Evolutionary conservation across 352 stramenopile species (phyloP).

Genomic region (Thraustochytrium sp.): DNA sequence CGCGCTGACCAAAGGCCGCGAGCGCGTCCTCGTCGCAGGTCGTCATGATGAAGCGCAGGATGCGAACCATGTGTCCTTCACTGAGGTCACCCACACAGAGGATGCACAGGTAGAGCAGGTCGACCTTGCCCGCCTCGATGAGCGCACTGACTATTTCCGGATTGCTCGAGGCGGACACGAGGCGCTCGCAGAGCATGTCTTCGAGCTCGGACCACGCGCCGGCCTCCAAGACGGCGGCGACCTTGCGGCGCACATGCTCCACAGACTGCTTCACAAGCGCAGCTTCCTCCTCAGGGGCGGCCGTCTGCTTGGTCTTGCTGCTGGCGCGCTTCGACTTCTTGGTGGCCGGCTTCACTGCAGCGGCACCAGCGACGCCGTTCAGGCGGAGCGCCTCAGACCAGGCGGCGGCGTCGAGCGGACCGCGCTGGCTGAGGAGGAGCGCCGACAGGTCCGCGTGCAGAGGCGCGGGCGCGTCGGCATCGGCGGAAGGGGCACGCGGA

Average conservation of each 20-base stretch:
- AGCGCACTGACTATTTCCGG: background rate
- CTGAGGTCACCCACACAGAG: background rate
- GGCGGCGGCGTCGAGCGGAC: background rate
- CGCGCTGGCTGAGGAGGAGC: too few species aligned
- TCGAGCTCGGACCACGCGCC: background rate
- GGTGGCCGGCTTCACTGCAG: too few species aligned
- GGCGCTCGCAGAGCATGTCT: background rate
- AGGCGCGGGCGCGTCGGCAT: background rate
- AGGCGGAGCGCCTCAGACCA: background rate
- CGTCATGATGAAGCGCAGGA: background rate
- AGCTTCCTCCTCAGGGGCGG: background rate
- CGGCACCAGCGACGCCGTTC: too few species aligned
- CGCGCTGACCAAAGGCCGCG: background rate
- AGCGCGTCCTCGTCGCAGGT: background rate
- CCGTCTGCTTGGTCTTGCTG: background rate
- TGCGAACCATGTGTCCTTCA: background rate
- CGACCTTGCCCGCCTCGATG: background rate
- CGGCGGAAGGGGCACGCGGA: background rate
- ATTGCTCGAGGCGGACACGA: background rate
- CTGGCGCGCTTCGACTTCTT: background rate
- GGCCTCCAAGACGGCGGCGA: background rate
- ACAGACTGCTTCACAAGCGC: background rate
- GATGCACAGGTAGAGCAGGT: constrained; percentile 1
- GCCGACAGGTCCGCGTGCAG: background rate
- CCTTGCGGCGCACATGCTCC: background rate